phyloP scores from a whole-genome alignment of 1,284 basidiomycete genomes.

The Naganishia sp. region DNA sequence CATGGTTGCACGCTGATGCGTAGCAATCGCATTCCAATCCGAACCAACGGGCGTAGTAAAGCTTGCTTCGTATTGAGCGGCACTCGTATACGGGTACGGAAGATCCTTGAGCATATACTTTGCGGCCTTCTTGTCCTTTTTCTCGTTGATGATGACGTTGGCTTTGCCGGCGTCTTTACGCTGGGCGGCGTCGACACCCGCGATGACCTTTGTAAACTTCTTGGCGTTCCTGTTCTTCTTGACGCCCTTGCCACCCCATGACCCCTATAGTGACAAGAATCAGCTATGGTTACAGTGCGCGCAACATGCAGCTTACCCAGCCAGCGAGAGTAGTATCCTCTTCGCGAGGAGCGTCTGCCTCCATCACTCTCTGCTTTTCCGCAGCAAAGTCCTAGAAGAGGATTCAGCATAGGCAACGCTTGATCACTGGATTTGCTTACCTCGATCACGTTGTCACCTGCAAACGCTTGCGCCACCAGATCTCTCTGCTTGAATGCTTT shows the following conservation, averaged over 20 bases:
- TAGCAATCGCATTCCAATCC: conserved; percentile 93
- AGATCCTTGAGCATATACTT: conserved; percentile 86
- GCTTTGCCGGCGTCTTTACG: conserved; percentile 81
- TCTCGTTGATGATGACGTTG: conserved; percentile 92
- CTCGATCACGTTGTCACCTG: conserved; percentile 79
- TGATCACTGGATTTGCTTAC: conserved; percentile 24
- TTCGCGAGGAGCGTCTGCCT: conserved; percentile 78
- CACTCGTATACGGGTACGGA: conserved; percentile 89
- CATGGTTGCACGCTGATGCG: conserved; percentile 79
- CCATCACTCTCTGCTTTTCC: conserved; percentile 74
- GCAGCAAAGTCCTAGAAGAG: conserved; percentile 73
- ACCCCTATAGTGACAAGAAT: conserved; percentile 62
- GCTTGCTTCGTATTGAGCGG: conserved; percentile 81
- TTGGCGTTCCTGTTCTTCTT: conserved; percentile 53
- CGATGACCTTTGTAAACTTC: conserved; percentile 72
- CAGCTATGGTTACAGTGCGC: neutral
- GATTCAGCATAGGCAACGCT: neutral
- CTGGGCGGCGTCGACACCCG: conserved; percentile 72
- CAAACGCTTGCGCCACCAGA: conserved; percentile 90
- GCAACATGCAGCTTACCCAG: conserved; percentile 66
- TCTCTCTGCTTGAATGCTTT: conserved; percentile 80
- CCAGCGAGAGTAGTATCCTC: conserved; percentile 90
- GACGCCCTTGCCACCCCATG: conserved; percentile 82
- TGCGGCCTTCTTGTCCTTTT: conserved; percentile 86
- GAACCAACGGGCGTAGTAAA: conserved; percentile 78